A percentile compares a stretch with the other conserved stretches of the same genome.
Evolutionary conservation across 768 basidiomycete genomes (phyloP).

Genomic region (Rickenella mellea): DNA sequence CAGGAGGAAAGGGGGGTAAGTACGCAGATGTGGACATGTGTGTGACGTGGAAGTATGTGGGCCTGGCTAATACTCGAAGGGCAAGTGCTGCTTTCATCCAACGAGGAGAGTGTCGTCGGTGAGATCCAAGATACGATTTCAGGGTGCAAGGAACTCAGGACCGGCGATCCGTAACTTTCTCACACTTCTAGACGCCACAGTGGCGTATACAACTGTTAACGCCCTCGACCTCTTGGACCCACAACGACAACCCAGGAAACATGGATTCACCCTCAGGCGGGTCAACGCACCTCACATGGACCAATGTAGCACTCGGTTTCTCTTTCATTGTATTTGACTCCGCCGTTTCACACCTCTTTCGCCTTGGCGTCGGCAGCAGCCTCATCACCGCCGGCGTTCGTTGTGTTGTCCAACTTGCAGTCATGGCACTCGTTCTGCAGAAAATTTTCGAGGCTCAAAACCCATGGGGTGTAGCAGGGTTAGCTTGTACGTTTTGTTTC

Average conservation of each 20-base stretch:
- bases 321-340: constrained; percentile 70
- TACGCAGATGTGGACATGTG: too few species aligned
- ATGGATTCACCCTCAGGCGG: constrained; percentile 22
- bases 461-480: constrained; percentile 64
- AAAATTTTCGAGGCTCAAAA: constrained; percentile 69
- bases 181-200: too few species aligned
- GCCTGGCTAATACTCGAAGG: too few species aligned
- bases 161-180: too few species aligned
- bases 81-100: too few species aligned
- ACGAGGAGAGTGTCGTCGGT: too few species aligned
- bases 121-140: too few species aligned
- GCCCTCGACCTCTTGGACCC: constrained; percentile 1
- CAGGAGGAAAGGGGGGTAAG: too few species aligned
- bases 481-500: constrained; percentile 46
- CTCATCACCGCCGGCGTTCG: constrained; percentile 62
- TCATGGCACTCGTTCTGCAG: constrained; percentile 63
- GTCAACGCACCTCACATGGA: constrained; percentile 41
- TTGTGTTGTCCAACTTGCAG: constrained; percentile 69
- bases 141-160: too few species aligned
- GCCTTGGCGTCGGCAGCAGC: constrained; percentile 59
- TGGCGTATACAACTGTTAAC: too few species aligned
- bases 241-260: neutral
- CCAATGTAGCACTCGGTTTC: constrained; percentile 69
- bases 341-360: constrained; percentile 48
- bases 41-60: too few species aligned